These are phyloP conservation scores for Striga asiatica DNA, from an alignment of 257 asterid genomes.

Conservation along the genomic window DNA sequence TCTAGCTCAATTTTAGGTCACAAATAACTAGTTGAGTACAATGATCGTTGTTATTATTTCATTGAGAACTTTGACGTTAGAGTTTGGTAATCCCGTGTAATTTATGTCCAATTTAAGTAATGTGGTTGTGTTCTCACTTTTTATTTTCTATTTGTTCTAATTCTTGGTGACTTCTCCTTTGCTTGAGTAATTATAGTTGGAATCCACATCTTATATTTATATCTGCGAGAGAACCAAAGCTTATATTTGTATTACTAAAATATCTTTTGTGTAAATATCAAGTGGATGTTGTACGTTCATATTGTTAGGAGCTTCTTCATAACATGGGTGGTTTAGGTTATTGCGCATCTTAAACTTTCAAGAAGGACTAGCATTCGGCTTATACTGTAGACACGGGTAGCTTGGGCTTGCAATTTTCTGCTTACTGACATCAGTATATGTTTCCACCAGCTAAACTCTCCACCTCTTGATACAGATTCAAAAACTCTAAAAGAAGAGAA, in stretches of 20 bases:
- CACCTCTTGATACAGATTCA: constrained; percentile 44
- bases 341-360: background rate
- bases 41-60: background rate
- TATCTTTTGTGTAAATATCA: too few species aligned
- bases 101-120: too few species aligned
- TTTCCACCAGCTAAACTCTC: background rate
- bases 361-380: background rate
- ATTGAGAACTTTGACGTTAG: background rate
- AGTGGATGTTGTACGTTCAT: background rate
- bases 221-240: too few species aligned
- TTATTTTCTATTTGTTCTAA: too few species aligned
- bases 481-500: constrained; percentile 88
- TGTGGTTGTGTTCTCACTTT: too few species aligned
- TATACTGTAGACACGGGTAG: background rate
- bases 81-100: too few species aligned
- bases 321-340: background rate
- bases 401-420: background rate
- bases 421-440: background rate
- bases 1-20: background rate
- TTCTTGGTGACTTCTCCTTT: too few species aligned
- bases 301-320: background rate
- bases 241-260: too few species aligned
- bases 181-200: too few species aligned
- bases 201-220: too few species aligned
- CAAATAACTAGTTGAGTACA: background rate